Base-by-base conservation (phyloP, 768 basidiomycete species). In the Podaxis mareebaensis region DNA sequence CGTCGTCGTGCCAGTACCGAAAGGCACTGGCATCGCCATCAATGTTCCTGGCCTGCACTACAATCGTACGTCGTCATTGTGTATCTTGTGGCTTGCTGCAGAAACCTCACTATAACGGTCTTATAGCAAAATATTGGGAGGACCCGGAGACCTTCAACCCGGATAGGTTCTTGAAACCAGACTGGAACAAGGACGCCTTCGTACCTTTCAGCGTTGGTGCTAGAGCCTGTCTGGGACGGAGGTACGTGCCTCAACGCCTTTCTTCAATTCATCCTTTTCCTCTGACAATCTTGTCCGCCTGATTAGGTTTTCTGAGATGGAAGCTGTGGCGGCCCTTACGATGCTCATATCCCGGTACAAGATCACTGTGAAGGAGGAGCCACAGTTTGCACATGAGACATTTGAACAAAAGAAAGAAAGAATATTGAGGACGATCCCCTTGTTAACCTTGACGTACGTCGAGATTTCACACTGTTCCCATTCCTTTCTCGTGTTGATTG, bases 321-420 rank as follows among this genome's bases (percentile, higher is more conserved):
- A 83, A 70, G 79, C 71, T 24, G 70, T 82, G 30, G 82, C 79
- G 1, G 75, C 78, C 33, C 71, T 86, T 17, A 78, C 80, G n/a
- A 71, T 80, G 72, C 67, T 85, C n/a, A 69, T 84, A 10, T 73
- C 73, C 12, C 71, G 69, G 33, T 86, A 80, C 70, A 77, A 74
- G 58, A 75, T 85, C 58, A 75, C 78, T 39, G 68, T 84, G 28
- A 78, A 78, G 64, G 80, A 83, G 33, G 83, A 85, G 53, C 78
- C 80, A 10, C 74, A 79, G 62, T 84, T 81, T 66, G 75, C 75
- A 0, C 61, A 65, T 6, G 82, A 82, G 69, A 77, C 76, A 2
- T 79, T 81, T 61, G 79, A 79, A 66, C 71, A 79, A 66, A 72
- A 72, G 60, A 79, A 76, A 67, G 74, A 67, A 52, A 75, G 83